phyloP scores from a whole-genome alignment of 2,329 filamentous ascomycete species.

The Cryphonectria carpinicola region DNA sequence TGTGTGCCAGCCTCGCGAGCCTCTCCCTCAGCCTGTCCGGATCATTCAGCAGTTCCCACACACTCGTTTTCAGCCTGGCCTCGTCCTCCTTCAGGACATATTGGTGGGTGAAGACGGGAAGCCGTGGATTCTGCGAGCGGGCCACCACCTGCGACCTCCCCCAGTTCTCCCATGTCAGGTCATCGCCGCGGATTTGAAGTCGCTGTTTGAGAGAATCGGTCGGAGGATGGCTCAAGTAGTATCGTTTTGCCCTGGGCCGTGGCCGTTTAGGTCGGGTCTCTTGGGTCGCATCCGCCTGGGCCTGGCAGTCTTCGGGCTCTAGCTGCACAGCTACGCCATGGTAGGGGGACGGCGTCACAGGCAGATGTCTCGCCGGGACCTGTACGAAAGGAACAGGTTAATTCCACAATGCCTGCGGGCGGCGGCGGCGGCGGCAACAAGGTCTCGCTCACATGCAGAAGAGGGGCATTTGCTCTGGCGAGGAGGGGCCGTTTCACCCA shows the following conservation, averaged over 20 bases:
- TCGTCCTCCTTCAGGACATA: conserved; percentile 33
- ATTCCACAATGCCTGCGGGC: neutral
- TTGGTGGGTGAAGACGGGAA: conserved; percentile 35
- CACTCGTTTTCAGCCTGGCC: conserved; percentile 28
- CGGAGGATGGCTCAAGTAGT: conserved; percentile 13
- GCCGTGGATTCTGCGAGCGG: conserved; percentile 32
- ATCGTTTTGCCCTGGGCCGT: neutral
- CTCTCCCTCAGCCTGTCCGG: conserved; percentile 37
- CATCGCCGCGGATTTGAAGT: conserved; percentile 1
- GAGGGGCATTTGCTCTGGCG: neutral
- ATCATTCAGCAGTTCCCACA: conserved; percentile 32
- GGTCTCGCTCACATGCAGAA: neutral
- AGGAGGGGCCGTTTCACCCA: neutral
- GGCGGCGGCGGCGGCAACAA: too few relatives aligned
- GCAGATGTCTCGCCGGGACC: neutral
- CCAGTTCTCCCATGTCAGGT: conserved; percentile 20
- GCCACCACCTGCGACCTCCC: conserved; percentile 26
- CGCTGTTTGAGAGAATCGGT: conserved; percentile 17
- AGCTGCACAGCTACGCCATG: neutral
- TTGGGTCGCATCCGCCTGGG: neutral
- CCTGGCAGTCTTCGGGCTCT: neutral
- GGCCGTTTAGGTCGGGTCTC: neutral
- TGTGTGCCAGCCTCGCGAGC: conserved; percentile 37
- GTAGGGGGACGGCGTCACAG: neutral
- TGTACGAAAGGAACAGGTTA: neutral